Evolutionary conservation across 768 basidiomycete species (phyloP).

Genomic region (Lepiota venenata): DNA sequence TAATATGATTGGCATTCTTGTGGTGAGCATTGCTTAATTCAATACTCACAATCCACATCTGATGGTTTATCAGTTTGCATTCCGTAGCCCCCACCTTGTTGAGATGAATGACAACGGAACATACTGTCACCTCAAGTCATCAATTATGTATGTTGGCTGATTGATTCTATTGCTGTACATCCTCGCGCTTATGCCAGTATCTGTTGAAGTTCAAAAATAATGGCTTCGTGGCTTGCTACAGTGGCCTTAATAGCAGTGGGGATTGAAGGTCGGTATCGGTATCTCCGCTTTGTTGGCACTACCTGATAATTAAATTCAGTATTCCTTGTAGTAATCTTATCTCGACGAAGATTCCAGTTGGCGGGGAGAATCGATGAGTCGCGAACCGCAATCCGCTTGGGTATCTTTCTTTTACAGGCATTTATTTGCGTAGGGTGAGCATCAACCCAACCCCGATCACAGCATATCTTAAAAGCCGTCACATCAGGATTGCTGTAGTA

Average conservation of each 20-base stretch:
- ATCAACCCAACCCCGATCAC: too few relatives aligned
- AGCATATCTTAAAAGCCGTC: too few relatives aligned
- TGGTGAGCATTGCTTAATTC: background rate
- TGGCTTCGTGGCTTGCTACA: background rate
- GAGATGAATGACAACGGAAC: slow-evolving; percentile 1
- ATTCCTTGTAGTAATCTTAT: slow-evolving; percentile 2
- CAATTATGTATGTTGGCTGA: background rate
- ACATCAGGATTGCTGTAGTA: background rate
- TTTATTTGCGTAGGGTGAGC: background rate
- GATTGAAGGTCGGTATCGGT: background rate
- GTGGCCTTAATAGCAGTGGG: background rate
- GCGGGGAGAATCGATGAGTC: background rate
- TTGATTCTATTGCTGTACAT: background rate
- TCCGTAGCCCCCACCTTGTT: background rate
- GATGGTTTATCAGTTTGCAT: background rate
- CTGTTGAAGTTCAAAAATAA: background rate
- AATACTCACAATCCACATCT: background rate
- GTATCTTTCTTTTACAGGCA: background rate
- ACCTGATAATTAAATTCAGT: background rate
- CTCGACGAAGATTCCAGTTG: background rate
- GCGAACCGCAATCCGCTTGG: background rate
- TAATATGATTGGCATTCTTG: background rate
- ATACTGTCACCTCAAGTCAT: slow-evolving; percentile 1
- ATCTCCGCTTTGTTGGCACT: too few relatives aligned
- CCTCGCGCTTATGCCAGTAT: background rate